Evolutionary conservation across 2,329 filamentous ascomycete genomes (phyloP), one percentile per base, ranked within the genome.

Genomic region (Fusarium scirpi): DNA sequence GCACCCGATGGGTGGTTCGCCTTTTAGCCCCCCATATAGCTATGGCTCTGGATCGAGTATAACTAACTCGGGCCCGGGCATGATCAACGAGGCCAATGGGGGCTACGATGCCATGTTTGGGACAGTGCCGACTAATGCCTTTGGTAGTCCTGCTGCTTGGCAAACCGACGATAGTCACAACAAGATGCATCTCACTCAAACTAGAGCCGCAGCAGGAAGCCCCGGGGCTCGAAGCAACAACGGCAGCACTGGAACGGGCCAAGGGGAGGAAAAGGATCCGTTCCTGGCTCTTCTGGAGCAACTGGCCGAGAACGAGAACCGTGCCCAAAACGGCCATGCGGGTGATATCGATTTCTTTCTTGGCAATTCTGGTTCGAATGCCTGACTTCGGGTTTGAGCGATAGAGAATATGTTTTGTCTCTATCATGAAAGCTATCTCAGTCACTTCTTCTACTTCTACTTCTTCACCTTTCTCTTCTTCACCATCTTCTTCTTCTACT

Each of bases 291-390:
- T 96, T 44, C 82, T 96, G 38, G 93, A 96, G 78, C 92, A 96
- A 80, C 84, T 96, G 62, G 93, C 92, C 0, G 92, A 96, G 79
- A 94, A 93, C 74, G 92, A 95, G 79, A 87, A 92, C 57, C 77
- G 78, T 24, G 76, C 80, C 56, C 84, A 85, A 44, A 84, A 87
- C 54, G 92, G 90, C 0, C 87, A 90, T 12, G 91, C 91, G 15
- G 91, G 87, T 70, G 92, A 95, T 76, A 81, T 96, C 74, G 92
- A 95, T 78, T 94, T 93, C 80, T 94, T 94, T 76, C 81, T 94
- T 29, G 78, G 76, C 22, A 76, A 77, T 24, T 64, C 76, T 10
- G 67, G 62, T 8, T 49, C 52, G 29, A 71, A 52, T 46, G 58
- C 65, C 22, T 70, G 56, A 70, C 24, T 43, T 20, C n/a, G 22